Percentiles rank a stretch among this genome's conserved stretches.
Evolutionary conservation across 306 rosid genomes (phyloP).

Genomic region (Trifolium repens): DNA sequence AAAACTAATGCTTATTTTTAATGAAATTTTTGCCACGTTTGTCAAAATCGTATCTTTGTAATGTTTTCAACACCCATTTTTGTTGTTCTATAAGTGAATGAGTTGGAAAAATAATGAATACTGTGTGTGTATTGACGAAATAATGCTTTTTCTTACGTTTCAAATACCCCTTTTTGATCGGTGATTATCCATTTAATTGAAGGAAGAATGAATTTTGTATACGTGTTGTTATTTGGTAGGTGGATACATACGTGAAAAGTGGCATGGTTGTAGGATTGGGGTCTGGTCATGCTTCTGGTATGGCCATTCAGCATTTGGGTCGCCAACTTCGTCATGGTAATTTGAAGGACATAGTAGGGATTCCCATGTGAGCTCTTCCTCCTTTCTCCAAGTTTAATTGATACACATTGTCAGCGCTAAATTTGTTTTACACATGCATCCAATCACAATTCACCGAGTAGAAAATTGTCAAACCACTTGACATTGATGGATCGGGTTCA

Average conservation of each 20-base stretch:
- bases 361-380: slow-evolving; percentile 75
- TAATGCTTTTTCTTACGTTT: not conserved
- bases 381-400: not conserved
- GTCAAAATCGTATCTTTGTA: slow-evolving; percentile 23
- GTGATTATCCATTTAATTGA: not conserved
- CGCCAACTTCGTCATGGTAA: slow-evolving; percentile 75
- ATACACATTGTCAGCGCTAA: not conserved
- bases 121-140: not conserved
- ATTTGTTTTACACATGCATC: not conserved
- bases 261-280: slow-evolving; percentile 92
- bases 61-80: slow-evolving; percentile 25
- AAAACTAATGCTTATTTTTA: too few species aligned
- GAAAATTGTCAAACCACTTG: not conserved
- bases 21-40: not conserved
- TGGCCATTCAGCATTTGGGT: slow-evolving; percentile 90
- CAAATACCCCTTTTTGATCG: not conserved
- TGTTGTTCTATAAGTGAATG: slow-evolving; percentile 9
- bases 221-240: slow-evolving; percentile 55
- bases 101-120: not conserved
- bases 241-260: slow-evolving; percentile 71
- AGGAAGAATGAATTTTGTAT: slow-evolving; percentile 33
- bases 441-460: not conserved
- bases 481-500: slow-evolving; percentile 28
- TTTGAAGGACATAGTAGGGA: slow-evolving; percentile 74
- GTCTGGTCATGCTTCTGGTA: slow-evolving; percentile 77